Evolutionary conservation across 225 moss, liverwort and hornwort species (phyloP), one percentile per base, ranked within the genome.

Genomic region (Physcomitrium patens): DNA sequence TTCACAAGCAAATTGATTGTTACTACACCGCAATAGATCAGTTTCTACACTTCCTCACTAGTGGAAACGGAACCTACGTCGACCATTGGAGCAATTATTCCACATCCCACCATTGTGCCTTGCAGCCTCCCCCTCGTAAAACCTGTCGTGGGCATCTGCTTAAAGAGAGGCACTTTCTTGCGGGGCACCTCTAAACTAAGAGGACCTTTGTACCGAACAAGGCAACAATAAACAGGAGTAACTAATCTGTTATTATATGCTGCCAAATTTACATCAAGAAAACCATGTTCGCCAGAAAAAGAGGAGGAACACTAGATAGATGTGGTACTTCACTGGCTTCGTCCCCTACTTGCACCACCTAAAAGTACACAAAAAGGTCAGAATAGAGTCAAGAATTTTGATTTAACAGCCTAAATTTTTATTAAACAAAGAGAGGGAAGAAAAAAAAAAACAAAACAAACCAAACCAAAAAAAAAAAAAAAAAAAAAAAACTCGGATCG

Each of bases 301-400:
- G 71, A 71, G 71, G 65, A 44, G 41, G 48, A 49, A 42, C 56
- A 60, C 75, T 79, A 57, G 14, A 77, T 37, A 10, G 19, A 18
- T 56, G 16, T 27, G 41, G 31, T 26, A 46, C 47, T 78, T 78
- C 19, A 84, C 68, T 82, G 81, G 74, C 77, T 84, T 72, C 87
- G 76, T 42, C 84, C 87, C 68, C 84, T 79, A 49, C 87, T 84
- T 84, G 84, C 65, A 79, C 87, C 84, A 79, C 82, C 80, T 80
- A 82, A 10, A 22, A 73, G 75, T 37, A 15, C 42, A 77, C 53
- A 59, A 59, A 7, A 46, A 64, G 60, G 19, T 79, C 71, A 79
- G 79, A 31, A 45, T 57, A 61, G 31, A 69, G 49, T 8, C 12
- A 72, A 24, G 18, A 14, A 8, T 18, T 61, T 41, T 19, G 9